Evolutionary conservation across 2,329 filamentous ascomycete genomes (phyloP).

Genomic region (Exophiala phaeomuriformis): DNA sequence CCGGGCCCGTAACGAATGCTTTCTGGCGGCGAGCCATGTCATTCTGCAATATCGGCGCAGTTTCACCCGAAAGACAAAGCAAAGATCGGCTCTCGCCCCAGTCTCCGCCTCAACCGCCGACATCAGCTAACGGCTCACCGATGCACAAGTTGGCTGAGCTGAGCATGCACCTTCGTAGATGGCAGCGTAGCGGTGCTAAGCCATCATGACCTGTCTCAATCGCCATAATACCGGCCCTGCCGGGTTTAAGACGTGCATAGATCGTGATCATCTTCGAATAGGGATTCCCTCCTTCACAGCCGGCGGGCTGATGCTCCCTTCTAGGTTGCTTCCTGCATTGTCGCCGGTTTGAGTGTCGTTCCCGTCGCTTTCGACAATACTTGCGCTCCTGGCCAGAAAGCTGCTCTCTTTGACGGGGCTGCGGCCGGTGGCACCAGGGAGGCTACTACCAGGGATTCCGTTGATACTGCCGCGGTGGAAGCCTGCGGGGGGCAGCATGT

Average conservation of each 20-base stretch:
- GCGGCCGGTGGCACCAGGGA: constrained; percentile 48
- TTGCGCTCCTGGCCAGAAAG: constrained; percentile 76
- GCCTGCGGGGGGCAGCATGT: constrained; percentile 24
- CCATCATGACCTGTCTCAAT: neutral
- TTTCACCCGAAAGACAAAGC: neutral
- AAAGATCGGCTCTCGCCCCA: too few relatives aligned
- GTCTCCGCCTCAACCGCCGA: too few relatives aligned
- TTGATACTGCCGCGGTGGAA: constrained; percentile 41
- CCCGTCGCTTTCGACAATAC: constrained; percentile 45
- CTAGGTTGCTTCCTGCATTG: constrained; percentile 33
- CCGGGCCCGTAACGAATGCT: constrained; percentile 1
- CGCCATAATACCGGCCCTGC: neutral
- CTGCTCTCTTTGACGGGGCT: constrained; percentile 88
- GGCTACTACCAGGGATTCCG: constrained; percentile 34
- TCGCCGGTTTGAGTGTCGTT: constrained; percentile 48
- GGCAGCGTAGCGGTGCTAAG: too few relatives aligned
- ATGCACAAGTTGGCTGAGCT: too few relatives aligned
- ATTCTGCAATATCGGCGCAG: neutral
- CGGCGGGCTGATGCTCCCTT: constrained; percentile 40
- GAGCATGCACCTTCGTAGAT: too few relatives aligned
- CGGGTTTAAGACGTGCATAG: neutral
- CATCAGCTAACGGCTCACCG: too few relatives aligned
- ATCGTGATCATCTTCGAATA: constrained; percentile 50
- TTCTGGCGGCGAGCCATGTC: neutral
- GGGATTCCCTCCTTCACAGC: constrained; percentile 50